Base-by-base conservation (phyloP, 192 early-diverging fungal species). In the Backusella westeae region DNA sequence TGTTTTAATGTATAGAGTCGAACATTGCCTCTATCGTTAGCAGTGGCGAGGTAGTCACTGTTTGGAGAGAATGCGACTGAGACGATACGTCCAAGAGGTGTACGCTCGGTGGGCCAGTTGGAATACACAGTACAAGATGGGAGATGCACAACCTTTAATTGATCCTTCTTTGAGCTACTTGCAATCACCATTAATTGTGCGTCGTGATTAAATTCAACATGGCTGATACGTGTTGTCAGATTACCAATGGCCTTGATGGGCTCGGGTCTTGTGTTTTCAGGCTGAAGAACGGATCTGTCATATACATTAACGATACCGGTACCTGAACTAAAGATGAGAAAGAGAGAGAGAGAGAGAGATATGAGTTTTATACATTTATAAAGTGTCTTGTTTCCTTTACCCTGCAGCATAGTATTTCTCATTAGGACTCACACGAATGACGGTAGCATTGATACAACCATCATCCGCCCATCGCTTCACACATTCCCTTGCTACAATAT, bases 301-400 rank as follows among this genome's bases (percentile, higher is more conserved):
- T 99, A 99, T 10, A 98, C 77, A 81, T 99, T 99, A 41, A 98
- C 96, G 39, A 98, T 85, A 41, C 97, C 97, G 9, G 93, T 81
- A 71, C 85, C 79, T 8, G 94, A 94, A 34, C 97, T 96, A 71
- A 29, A 29, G 84, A 19, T 88, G 34, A 35, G 15, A 21, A 75
- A 56, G 23, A 23, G 23, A 23, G 23, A 23, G 23, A 23, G 23
- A 23, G 0, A 67, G 26, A 36, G 6, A 35, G 4, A 36, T 56
- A 67, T 53, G 46, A 29, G 21, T 29, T 19, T 49, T 38, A 63
- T 66, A 71, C 53, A 63, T 17, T 23, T 82, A 23, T 10, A 10
- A 6, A 23, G 6, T 21, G n/a, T 9, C 17, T 6, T 49, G 39
- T 29, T 59, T 14, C 76, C 77, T 81, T 39, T 88, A 95, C 92